phyloP scores from a whole-genome alignment of 1,139 yeast species.

The Zygosaccharomyces sapae region DNA sequence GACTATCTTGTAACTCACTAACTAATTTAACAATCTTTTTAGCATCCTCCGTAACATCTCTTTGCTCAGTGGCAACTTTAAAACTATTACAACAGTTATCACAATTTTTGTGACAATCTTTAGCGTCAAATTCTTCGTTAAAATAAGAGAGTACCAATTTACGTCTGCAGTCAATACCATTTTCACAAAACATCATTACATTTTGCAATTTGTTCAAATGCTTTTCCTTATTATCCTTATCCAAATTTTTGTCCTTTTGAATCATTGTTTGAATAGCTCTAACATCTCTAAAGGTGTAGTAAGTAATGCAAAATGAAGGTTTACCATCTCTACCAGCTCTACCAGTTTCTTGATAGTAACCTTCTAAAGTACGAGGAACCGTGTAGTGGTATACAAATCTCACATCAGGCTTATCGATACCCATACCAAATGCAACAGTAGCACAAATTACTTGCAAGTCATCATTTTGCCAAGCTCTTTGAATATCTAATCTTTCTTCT shows the following conservation, averaged over 20 bases:
- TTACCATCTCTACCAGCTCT: slow-evolving; percentile 96
- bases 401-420: slow-evolving; percentile 94
- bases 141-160: slow-evolving; percentile 85
- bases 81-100: slow-evolving; percentile 72
- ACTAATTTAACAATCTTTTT: slow-evolving; percentile 58
- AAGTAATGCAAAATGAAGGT: slow-evolving; percentile 75
- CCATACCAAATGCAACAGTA: slow-evolving; percentile 98
- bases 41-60: slow-evolving; percentile 70
- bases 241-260: slow-evolving; percentile 67
- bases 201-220: slow-evolving; percentile 75
- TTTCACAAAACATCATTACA: slow-evolving; percentile 89
- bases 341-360: slow-evolving; percentile 98
- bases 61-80: slow-evolving; percentile 44
- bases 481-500: slow-evolving; percentile 66
- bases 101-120: slow-evolving; percentile 66
- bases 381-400: slow-evolving; percentile 85
- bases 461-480: slow-evolving; percentile 77
- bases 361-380: slow-evolving; percentile 88
- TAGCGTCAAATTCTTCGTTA: slow-evolving; percentile 72
- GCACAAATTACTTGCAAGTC: slow-evolving; percentile 80
- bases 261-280: slow-evolving; percentile 71
- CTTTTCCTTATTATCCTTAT: slow-evolving; percentile 62
- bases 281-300: slow-evolving; percentile 74
- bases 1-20: slow-evolving; percentile 48
- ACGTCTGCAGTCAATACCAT: slow-evolving; percentile 84